These are phyloP conservation scores for Amanita jacksonii DNA, from an alignment of 768 basidiomycete species.

Conservation along the genomic window DNA sequence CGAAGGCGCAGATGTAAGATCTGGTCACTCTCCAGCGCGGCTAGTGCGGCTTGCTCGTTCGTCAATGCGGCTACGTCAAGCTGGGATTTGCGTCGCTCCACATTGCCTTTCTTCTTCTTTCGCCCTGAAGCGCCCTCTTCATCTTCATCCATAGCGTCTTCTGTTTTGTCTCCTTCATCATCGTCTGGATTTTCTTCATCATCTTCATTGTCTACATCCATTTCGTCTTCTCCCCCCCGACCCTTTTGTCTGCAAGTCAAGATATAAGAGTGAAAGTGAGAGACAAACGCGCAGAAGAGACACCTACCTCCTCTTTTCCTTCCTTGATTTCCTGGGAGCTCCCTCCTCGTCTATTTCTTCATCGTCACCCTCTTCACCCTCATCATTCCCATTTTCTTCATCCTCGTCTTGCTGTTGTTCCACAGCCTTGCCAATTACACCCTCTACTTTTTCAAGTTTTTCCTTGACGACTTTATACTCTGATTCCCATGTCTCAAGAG, in stretches of 20 bases:
- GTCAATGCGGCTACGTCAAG: slow-evolving; percentile 59
- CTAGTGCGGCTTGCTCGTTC: slow-evolving; percentile 63
- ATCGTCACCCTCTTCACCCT: slow-evolving; percentile 18
- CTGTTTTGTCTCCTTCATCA: slow-evolving; percentile 24
- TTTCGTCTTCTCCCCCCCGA: slow-evolving; percentile 33
- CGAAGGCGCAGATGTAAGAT: slow-evolving; percentile 57
- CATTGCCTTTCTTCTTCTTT: slow-evolving; percentile 31
- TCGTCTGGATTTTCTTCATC: slow-evolving; percentile 21
- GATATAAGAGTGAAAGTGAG: background rate
- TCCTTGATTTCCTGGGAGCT: background rate
- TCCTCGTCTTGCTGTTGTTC: slow-evolving; percentile 32
- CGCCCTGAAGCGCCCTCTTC: slow-evolving; percentile 16
- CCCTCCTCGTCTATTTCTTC: slow-evolving; percentile 16
- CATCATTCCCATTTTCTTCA: slow-evolving; percentile 21
- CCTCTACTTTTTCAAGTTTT: slow-evolving; percentile 66
- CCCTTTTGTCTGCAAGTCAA: slow-evolving; percentile 16
- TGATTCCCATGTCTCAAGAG: slow-evolving; percentile 61
- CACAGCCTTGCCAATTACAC: slow-evolving; percentile 53
- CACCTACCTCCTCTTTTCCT: slow-evolving; percentile 22
- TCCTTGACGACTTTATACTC: slow-evolving; percentile 53
- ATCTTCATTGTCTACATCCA: slow-evolving; percentile 47
- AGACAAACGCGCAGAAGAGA: background rate
- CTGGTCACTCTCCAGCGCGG: slow-evolving; percentile 57
- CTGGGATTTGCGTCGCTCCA: slow-evolving; percentile 56
- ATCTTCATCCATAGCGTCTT: slow-evolving; percentile 31